Base-by-base conservation (phyloP, 2,329 filamentous ascomycete genomes). In the Ophiocordyceps robertsii region DNA sequence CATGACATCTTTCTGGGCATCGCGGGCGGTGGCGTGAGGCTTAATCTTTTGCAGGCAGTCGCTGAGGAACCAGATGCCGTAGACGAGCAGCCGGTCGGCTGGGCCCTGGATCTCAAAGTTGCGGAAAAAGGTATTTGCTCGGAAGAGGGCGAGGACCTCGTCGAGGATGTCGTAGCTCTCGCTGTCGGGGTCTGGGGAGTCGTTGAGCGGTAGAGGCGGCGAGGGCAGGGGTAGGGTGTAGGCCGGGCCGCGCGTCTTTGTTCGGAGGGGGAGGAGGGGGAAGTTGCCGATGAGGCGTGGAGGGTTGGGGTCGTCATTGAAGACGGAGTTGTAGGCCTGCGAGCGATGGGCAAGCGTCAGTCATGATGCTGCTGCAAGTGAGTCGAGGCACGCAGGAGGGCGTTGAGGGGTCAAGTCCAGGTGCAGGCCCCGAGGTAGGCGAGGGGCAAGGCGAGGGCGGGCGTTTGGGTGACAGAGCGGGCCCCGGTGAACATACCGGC, bases 61-160 rank as follows among this genome's bases (percentile, higher is more conserved):
- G 65, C 82, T 90, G 56, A 96, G 75, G 65, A 90, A 96, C 59
- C 94, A 75, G 61, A 95, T 98, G 48, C 90, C 90, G 68, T 98
- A 98, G 57, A 96, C 89, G 52, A 98, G 74, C 57, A 96, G 79
- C 35, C 92, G 77, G 66, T 98, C 92, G 45, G 92, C 90, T 24
- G 87, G 84, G 13, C 92, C 92, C 67, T 95, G 90, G 69, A 96
- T 94, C 72, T 96, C 92, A 57, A 98, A 98, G 74, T 96, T 98
- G 57, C 92, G 84, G 75, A 96, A 98, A 66, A 98, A 90, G 46
- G 90, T 95, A 71, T 98, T 96, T 56, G 92, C 90, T 50, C 92
- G 86, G 75, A 96, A 98, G 40, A 96, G 77, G 12, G 82, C 75
- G 43, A 98, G 75, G 41, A 93, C 80, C 70, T 98, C 92, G 67